Percentiles rank a stretch among this genome's conserved stretches.
phyloP scores from a whole-genome alignment of 148 eudicot species.

The Oxyria digyna region DNA sequence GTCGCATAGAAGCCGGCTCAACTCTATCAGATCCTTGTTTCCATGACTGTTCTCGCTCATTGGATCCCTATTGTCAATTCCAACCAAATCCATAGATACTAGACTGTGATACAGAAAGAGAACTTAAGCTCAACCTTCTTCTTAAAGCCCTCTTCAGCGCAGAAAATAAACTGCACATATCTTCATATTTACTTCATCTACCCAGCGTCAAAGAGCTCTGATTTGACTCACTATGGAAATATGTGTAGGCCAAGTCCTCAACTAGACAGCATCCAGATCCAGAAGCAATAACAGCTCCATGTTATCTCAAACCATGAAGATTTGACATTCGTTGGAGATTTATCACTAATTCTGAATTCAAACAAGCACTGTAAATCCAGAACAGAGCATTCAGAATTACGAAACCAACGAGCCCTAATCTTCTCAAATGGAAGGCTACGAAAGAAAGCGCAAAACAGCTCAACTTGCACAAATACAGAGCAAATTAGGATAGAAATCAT shows the following conservation, averaged over 20 bases:
- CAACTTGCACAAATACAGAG: background rate
- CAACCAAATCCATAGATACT: slow-evolving; percentile 22
- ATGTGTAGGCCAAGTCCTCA: background rate
- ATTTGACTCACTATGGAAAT: background rate
- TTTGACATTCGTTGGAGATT: background rate
- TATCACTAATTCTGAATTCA: background rate
- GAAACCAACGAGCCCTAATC: background rate
- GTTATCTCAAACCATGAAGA: slow-evolving; percentile 1
- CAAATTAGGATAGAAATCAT: background rate
- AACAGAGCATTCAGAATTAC: background rate
- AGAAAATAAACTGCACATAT: slow-evolving; percentile 17
- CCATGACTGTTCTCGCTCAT: slow-evolving; percentile 25
- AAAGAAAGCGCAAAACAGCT: slow-evolving; percentile 1
- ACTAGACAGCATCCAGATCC: background rate
- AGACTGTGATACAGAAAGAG: slow-evolving; percentile 11
- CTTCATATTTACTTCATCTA: background rate
- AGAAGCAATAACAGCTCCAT: slow-evolving; percentile 8
- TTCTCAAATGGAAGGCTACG: background rate
- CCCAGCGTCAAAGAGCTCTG: background rate
- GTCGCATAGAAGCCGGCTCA: slow-evolving; percentile 3
- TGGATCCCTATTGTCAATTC: slow-evolving; percentile 7
- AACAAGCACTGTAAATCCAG: slow-evolving; percentile 4
- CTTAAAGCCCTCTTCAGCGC: slow-evolving; percentile 9
- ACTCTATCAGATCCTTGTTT: slow-evolving; percentile 13
- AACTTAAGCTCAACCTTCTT: slow-evolving; percentile 5